Percentiles rank a stretch among this genome's conserved stretches.
Evolutionary conservation across 2,329 filamentous ascomycete genomes (phyloP).

Genomic region (Claviceps maximensis): DNA sequence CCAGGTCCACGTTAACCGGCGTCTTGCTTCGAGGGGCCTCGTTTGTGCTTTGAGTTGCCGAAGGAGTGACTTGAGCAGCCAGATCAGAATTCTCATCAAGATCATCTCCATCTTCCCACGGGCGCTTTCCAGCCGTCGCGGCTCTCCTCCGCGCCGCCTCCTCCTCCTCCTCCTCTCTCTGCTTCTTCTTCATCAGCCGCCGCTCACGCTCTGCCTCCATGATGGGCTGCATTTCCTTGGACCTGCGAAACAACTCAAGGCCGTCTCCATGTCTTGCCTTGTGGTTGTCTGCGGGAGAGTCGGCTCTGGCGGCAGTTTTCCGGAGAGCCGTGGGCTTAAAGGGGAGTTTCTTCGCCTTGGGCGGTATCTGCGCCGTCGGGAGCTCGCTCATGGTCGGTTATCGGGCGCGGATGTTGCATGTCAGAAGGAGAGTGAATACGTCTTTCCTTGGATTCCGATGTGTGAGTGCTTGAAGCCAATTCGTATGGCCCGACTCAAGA

Average conservation of each 20-base stretch:
- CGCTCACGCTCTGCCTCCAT: constrained; percentile 28
- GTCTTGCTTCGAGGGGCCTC: not conserved
- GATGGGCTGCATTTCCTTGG: constrained; percentile 34
- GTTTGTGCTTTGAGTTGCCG: not conserved
- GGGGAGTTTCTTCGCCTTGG: constrained; percentile 29
- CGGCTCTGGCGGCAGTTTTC: constrained; percentile 12
- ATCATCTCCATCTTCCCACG: constrained; percentile 8
- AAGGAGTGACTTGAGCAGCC: not conserved
- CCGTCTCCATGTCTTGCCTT: constrained; percentile 18
- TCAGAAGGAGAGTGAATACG: not conserved
- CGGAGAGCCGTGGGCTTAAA: constrained; percentile 36
- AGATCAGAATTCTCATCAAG: constrained; percentile 3
- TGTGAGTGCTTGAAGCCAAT: not conserved
- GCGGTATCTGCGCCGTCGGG: constrained; percentile 11
- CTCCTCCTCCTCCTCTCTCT: constrained; percentile 10
- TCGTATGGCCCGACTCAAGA: not conserved
- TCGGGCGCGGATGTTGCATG: not conserved
- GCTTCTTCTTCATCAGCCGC: constrained; percentile 14
- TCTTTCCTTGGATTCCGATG: no score
- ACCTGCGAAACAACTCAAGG: constrained; percentile 36
- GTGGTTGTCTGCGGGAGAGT: constrained; percentile 7
- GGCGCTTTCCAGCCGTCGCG: constrained; percentile 11
- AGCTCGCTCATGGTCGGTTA: constrained; percentile 19
- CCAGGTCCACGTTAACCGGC: not conserved
- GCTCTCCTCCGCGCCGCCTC: constrained; percentile 7